Base-by-base conservation (phyloP, 73 alveolate genomes). In the Symbiodinium pilosum region DNA sequence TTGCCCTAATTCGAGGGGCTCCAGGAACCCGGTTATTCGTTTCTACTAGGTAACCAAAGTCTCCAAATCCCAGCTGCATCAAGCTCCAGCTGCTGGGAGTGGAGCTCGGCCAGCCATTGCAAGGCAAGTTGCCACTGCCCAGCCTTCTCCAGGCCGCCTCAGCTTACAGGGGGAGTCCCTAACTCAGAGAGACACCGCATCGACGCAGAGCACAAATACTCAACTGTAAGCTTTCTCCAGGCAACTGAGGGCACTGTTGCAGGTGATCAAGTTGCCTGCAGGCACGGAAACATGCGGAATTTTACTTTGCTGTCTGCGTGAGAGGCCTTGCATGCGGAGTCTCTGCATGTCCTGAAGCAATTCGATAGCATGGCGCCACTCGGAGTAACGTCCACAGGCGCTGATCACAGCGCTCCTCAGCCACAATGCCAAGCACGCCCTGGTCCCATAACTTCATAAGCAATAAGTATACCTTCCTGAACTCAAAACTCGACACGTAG, bases 341-440 rank as follows among this genome's bases (percentile, higher is more conserved):
- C 0, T 3, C 38, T 64, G 87, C 95, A 88, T 88, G 86, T 64
- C 36, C 44, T 7, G 38, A 6, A 88, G 87, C 87, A 88, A n/a
- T 6, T 43, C 95, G 32, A 88, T 40, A 18, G 95, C 95, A 30
- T 88, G 95, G 36, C 73, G 95, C 95, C 95, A 88, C 95, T 88
- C 73, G 47, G 71, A 54, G 36, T 59, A n/a, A 51, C 38, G 51
- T 54, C 95, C 95, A 40, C 95, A 88, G 7, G 95, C 95, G 81
- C 95, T 88, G 87, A 88, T 59, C 71, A 64, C 95, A 28, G 95
- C 95, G n/a, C 95, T 83, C 95, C 94, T 87, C n/a, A 32, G 84
- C n/a, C n/a, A n/a, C 59, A 47, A 47, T 47, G 59, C 21, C 59
- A 9, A 14, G 59, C 6, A 47, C 59, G 59, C 59, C 59, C 6